Evolutionary conservation across 805 yeast species (phyloP), one percentile per base, ranked within the genome.

Genomic region (Candida adriatica): DNA sequence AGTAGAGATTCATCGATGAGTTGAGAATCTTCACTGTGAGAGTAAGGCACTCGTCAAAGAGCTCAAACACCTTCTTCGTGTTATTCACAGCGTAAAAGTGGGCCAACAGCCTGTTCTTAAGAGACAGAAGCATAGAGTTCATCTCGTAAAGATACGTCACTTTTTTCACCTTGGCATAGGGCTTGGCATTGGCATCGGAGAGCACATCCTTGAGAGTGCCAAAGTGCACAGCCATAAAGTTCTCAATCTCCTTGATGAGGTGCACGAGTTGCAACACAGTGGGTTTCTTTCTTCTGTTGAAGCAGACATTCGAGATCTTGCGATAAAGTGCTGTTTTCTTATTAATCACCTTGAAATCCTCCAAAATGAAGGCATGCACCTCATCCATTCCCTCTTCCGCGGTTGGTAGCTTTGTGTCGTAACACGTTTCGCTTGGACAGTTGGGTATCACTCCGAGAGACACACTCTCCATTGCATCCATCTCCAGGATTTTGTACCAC

Each of bases 81-180:
- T 61, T 48, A 1, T 42, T 34, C 13, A 43, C 41, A 6, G 33
- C 28, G 38, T 66, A 72, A 36, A 63, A 70, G 38, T 63, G 61
- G n/a, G 59, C 39, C 32, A 57, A 56, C 4, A 73, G 31, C 29
- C 60, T 63, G 22, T 44, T 51, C 32, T 55, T 52, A 9, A 72
- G 34, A 8, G 64, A 47, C 9, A 60, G 39, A 27, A 54, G 39
- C 32, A 64, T 13, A 1, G 45, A 56, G 10, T 58, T 47, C 25
- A 55, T 48, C 26, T 58, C 55, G 23, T 44, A 33, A 14, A 43
- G 24, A 28, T 50, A 49, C 3, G 36, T 26, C 2, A 49, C 41
- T 19, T 42, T 54, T 21, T 50, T 49, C 9, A 42, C 48, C 13
- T 43, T 39, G 2, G 35, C 52, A 14, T 27, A 44, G 10, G 39